phyloP scores from a whole-genome alignment of 768 basidiomycete species.

The Rhodotorula babjevae region DNA sequence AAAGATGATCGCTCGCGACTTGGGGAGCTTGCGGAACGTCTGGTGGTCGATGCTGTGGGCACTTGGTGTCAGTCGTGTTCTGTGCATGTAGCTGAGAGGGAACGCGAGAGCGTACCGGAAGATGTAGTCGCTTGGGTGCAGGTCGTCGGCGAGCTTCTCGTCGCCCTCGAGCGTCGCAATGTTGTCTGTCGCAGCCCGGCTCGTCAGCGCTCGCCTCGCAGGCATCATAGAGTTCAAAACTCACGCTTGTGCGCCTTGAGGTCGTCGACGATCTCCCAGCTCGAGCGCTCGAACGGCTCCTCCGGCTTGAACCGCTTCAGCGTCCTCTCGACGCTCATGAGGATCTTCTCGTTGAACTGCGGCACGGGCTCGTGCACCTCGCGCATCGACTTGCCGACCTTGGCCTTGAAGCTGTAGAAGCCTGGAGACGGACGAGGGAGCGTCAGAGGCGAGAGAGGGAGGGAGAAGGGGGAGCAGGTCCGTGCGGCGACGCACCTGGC shows the following conservation, averaged over 20 bases:
- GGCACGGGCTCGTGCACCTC: slow-evolving; percentile 46
- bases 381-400: slow-evolving; percentile 45
- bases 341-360: slow-evolving; percentile 48
- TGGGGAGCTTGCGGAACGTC: slow-evolving; percentile 49
- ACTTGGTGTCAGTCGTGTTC: fast-evolving
- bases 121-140: slow-evolving; percentile 46
- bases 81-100: too few relatives aligned
- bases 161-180: slow-evolving; percentile 11
- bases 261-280: slow-evolving; percentile 49
- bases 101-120: slow-evolving; percentile 34
- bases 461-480: too few relatives aligned
- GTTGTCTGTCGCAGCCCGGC: slow-evolving; percentile 28
- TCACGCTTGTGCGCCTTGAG: slow-evolving; percentile 42
- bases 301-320: slow-evolving; percentile 47
- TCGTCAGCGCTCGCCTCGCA: not conserved
- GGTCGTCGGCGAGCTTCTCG: slow-evolving; percentile 23
- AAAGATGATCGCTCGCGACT: slow-evolving; percentile 47
- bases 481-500: slow-evolving; percentile 39
- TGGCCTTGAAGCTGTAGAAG: slow-evolving; percentile 47
- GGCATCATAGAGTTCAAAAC: not conserved
- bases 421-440: slow-evolving; percentile 33
- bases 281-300: slow-evolving; percentile 48
- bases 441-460: not conserved
- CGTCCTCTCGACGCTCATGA: slow-evolving; percentile 48
- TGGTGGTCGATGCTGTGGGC: slow-evolving; percentile 45